These are phyloP conservation scores for Tympanopsis confertula DNA, from an alignment of 2,329 filamentous ascomycete genomes.

Conservation along the genomic window DNA sequence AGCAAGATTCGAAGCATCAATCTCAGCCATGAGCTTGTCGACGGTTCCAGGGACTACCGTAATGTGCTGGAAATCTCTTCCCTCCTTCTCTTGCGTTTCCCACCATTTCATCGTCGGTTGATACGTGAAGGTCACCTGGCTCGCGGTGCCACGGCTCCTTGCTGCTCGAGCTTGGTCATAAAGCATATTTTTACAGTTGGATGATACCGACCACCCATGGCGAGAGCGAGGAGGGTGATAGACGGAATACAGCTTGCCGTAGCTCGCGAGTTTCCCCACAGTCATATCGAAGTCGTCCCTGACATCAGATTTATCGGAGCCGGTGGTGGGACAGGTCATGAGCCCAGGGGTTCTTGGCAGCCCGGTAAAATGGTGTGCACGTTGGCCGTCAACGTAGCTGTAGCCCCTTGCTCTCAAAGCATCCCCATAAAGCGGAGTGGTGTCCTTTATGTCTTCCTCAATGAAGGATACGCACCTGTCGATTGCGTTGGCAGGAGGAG, in stretches of 20 bases:
- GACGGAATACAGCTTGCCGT: background rate
- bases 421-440: background rate
- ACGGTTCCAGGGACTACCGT: too few species aligned
- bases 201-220: too few species aligned
- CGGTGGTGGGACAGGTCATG: background rate
- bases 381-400: background rate
- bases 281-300: background rate
- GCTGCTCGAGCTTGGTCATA: slow-evolving; percentile 21
- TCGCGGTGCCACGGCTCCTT: slow-evolving; percentile 6
- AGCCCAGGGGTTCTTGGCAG: too few species aligned
- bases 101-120: slow-evolving; percentile 41
- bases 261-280: background rate
- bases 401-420: background rate
- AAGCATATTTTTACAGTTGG: slow-evolving; percentile 30
- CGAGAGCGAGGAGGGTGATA: background rate
- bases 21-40: too few species aligned
- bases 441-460: slow-evolving; percentile 12
- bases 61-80: slow-evolving; percentile 36
- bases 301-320: background rate
- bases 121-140: slow-evolving; percentile 16
- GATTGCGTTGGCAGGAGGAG: slow-evolving; percentile 17
- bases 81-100: slow-evolving; percentile 28
- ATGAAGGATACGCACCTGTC: slow-evolving; percentile 30
- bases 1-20: too few species aligned
- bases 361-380: too few species aligned